Base-by-base conservation (phyloP, 2,329 filamentous ascomycete species). In the Penicillium sumatraense region DNA sequence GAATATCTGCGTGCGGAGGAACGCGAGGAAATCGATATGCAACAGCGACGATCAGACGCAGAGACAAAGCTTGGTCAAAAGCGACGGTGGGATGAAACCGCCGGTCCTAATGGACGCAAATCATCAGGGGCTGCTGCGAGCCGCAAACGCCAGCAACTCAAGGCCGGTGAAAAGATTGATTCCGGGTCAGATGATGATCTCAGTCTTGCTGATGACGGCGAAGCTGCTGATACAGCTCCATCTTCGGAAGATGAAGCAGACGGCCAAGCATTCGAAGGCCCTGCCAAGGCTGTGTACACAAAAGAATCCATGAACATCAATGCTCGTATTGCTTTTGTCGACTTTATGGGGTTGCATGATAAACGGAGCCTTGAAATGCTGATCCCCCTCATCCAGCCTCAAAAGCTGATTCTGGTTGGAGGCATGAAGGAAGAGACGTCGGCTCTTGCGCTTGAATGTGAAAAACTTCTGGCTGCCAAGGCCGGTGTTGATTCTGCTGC, bases 1-100 rank as follows among this genome's bases (percentile, higher is more conserved):
- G 95, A 99, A 61, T 99, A 93, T 69, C 82, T 97, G 1, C 86
- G 93, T 54, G 93, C 93, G 0, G 95, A 99, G 70, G 95, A 98
- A 74, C 87, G 91, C 54, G 91, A 96, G 63, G 86, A 88, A 54
- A 81, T 85, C 16, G 88, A 90, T 36, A 85, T 84, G 11, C 84
- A 88, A 49, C 78, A 85, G 53, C 80, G 80, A 31, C 79, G 82
- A 29, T 67, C 75, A 14, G 79, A 79, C 13, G 81, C 82, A 55
- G 80, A 88, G 60, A 85, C 85, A 49, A 84, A 84, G 42, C 82
- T 96, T 18, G 95, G 93, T 16, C 93, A 93, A 78, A 99, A 99
- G 76, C 86, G 95, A 57, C 96, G 91, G 73, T 98, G 93, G 91
- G 90, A 93, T 62, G 91, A 96, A 57, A 77, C 85, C 4, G 26